Percentiles rank a stretch among this genome's conserved stretches.
These are phyloP conservation scores for Mikania micrantha DNA, from an alignment of 129 eudicot genomes.

Conservation along the genomic window DNA sequence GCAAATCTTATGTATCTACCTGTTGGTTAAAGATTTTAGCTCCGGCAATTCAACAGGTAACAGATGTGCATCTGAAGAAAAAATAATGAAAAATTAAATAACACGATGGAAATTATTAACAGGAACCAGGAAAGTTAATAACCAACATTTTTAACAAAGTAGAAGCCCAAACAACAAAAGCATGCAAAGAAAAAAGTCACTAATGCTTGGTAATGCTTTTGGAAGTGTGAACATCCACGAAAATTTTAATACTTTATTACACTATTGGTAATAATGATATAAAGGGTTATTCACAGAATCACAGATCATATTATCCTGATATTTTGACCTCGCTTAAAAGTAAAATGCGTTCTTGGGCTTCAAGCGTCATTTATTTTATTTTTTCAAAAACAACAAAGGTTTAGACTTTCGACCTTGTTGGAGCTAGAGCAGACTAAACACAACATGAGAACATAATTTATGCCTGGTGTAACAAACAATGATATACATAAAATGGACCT, in stretches of 20 bases:
- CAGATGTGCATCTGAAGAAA: constrained; percentile 82
- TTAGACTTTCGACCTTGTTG: neutral
- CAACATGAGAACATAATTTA: too few species aligned
- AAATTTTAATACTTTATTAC: neutral
- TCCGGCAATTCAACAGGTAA: constrained; percentile 87
- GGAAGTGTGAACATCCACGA: neutral
- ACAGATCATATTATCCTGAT: neutral
- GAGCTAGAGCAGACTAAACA: constrained; percentile 9
- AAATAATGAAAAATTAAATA: constrained; percentile 6
- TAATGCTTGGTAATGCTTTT: constrained; percentile 4
- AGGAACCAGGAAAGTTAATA: neutral
- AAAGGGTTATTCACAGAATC: neutral
- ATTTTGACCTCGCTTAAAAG: neutral
- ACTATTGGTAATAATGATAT: neutral
- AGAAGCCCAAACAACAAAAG: neutral
- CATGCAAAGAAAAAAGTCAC: neutral
- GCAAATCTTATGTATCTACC: constrained; percentile 35
- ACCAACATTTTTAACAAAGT: neutral
- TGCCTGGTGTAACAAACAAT: too few species aligned
- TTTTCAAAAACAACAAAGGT: neutral
- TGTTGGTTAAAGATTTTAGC: constrained; percentile 67
- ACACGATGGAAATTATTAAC: neutral
- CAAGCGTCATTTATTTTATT: neutral
- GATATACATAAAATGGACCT: too few species aligned
- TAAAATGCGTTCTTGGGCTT: neutral